Base-by-base conservation (phyloP, 2,329 filamentous ascomycete species). In the Diaporthe amygdali region DNA sequence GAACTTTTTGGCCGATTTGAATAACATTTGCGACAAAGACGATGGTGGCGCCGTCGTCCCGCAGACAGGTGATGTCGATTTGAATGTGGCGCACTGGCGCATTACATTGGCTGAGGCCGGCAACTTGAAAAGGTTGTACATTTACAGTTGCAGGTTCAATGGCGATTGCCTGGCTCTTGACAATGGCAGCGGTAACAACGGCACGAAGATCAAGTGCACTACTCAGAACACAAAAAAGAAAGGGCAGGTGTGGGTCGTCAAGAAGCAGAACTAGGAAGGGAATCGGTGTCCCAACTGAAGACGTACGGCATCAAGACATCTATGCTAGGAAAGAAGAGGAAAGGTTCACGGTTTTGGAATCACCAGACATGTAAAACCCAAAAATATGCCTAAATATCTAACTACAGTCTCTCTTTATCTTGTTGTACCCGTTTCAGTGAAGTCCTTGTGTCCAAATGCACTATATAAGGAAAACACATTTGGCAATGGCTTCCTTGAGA, bases 181-280 rank as follows among this genome's bases (percentile, higher is more conserved):
- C 14, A 64, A 70, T 22, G 68, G 56, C n/a, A 55, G 22, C 22
- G 30, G 68, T 44, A 20, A 9, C 47, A 66, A 70, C 10, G 56
- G 56, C 30, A 27, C 56, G 37, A 55, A 64, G 27, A 70, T 70
- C 68, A 70, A 55, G 37, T 70, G 56, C 20, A 56, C 56, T 17
- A 70, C 49, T 39, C 56, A 64, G 47, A 54, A 55, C 49, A 46
- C 47, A 30, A 56, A 37, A 9, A 64, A 70, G 56, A 66, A 64
- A 47, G 68, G 56, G 7, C 56, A 70, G 39, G 27, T 49, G 25
- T 70, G 56, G 56, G 39, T 64, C 12, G 47, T 70, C 37, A 55
- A 70, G 68, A 66, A 70, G 32, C 55, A 69, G 55, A 63, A 69
- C 17, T 69, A 67, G 25, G n/a, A 32, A 32, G 8, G 55, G 20